A percentile compares a stretch with the other conserved stretches of the same genome.
Conservation (phyloP, 2,329 filamentous ascomycete genomes). For the Endothia cerciana region DNA sequence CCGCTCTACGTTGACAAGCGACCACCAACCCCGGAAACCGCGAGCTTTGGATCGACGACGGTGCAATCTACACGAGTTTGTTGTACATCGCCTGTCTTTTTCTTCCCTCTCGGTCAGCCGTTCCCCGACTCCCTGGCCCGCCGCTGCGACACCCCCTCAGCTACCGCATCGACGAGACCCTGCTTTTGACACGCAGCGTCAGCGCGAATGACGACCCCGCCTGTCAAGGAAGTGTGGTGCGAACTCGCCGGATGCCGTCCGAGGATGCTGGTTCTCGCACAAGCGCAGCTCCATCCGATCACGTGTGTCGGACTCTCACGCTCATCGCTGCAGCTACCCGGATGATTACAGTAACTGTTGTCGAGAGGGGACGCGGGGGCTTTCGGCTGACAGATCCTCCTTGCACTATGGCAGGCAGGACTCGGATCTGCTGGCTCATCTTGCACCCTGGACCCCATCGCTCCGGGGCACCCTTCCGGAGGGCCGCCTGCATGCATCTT, state of each 20-base stretch:
- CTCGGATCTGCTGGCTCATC: not conserved
- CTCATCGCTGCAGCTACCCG: not conserved
- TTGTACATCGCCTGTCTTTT: not conserved
- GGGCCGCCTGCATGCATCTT: not conserved
- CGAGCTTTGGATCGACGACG: not conserved
- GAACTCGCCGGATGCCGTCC: not conserved
- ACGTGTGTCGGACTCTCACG: conserved; percentile 21
- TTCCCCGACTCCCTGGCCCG: not conserved
- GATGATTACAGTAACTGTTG: not conserved
- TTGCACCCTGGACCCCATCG: conserved; percentile 1
- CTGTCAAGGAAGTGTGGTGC: not conserved
- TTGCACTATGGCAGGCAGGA: not conserved
- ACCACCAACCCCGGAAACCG: not conserved
- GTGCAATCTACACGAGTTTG: not conserved
- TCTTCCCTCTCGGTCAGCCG: not conserved
- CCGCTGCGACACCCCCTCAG: not conserved
- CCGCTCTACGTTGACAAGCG: not conserved
- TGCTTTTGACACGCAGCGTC: not conserved
- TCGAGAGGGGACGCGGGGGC: not conserved
- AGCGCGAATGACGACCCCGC: not conserved
- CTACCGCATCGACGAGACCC: not conserved
- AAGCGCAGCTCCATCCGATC: conserved; percentile 16
- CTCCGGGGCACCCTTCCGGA: not conserved
- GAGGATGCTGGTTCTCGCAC: conserved; percentile 7
- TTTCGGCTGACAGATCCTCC: not conserved